Percentiles rank a stretch among this genome's conserved stretches.
Evolutionary conservation across 2,329 filamentous ascomycete genomes (phyloP).

Genomic region (Torrubiellomyces zombiae): DNA sequence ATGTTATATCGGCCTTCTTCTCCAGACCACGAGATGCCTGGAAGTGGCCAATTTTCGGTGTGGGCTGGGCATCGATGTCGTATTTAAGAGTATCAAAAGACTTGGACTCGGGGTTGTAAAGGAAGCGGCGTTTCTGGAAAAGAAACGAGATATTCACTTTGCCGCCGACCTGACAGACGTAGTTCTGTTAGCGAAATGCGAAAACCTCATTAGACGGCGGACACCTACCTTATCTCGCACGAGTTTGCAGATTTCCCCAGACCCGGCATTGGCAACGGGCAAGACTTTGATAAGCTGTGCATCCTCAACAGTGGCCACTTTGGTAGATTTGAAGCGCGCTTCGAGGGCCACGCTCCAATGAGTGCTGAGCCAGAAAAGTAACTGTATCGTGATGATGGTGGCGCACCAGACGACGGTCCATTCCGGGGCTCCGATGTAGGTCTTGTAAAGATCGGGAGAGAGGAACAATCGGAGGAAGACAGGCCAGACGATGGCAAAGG

Average conservation of each 20-base stretch:
- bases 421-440: constrained; percentile 82
- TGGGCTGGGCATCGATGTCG: constrained; percentile 70
- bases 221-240: constrained; percentile 49
- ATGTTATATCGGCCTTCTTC: constrained; percentile 57
- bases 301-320: constrained; percentile 50
- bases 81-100: constrained; percentile 74
- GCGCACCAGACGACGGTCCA: constrained; percentile 96
- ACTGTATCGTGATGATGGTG: constrained; percentile 73
- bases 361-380: constrained; percentile 84
- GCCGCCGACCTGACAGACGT: constrained; percentile 52
- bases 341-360: constrained; percentile 91
- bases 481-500: constrained; percentile 84
- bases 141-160: constrained; percentile 73
- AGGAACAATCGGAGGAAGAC: constrained; percentile 81
- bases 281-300: constrained; percentile 86
- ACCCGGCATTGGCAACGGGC: constrained; percentile 74
- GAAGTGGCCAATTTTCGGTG: constrained; percentile 61
- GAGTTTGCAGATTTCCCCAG: constrained; percentile 73
- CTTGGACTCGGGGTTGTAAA: constrained; percentile 56
- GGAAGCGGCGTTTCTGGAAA: constrained; percentile 94
- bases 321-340: constrained; percentile 63
- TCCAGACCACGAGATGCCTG: constrained; percentile 65
- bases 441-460: constrained; percentile 67
- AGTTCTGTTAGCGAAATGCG: no score
- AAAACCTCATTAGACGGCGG: no score